Percentiles rank a stretch among this genome's conserved stretches.
Evolutionary conservation across 305 asterid genomes (phyloP).

Genomic region (Solanum hybrid): DNA sequence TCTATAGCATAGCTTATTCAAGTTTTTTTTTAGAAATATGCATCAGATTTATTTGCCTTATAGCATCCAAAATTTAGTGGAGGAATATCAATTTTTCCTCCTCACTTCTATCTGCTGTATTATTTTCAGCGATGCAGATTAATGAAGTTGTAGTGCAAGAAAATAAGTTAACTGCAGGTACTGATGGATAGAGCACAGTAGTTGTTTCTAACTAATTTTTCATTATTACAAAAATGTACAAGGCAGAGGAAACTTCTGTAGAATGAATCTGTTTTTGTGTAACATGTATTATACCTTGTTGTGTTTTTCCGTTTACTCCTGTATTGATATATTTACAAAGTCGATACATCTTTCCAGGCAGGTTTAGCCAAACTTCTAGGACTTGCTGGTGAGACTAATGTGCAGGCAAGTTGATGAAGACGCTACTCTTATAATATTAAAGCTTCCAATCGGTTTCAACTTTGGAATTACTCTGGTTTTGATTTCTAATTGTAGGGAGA

Average conservation of each 20-base stretch:
- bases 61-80: not conserved
- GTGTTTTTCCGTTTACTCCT: not conserved
- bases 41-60: not conserved
- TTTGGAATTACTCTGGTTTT: not conserved
- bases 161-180: not conserved
- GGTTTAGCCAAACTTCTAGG: conserved; percentile 95
- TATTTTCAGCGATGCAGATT: not conserved
- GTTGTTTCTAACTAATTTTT: not conserved
- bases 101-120: not conserved
- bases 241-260: not conserved
- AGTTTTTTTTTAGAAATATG: not conserved
- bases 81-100: not conserved
- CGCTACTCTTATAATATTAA: not conserved
- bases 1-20: too few species aligned
- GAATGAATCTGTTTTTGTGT: not conserved
- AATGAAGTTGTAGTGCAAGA: not conserved
- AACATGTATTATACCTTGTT: not conserved
- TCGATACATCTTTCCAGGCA: conserved; percentile 47
- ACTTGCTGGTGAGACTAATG: conserved; percentile 95
- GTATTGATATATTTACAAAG: not conserved
- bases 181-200: not conserved
- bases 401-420: conserved; percentile 52
- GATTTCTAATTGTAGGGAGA: conserved; percentile 51
- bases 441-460: not conserved
- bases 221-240: not conserved